A percentile compares a stretch with the other conserved stretches of the same genome.
Conservation (phyloP, 192 early-diverging fungal species). For the Coemansia sp. region DNA sequence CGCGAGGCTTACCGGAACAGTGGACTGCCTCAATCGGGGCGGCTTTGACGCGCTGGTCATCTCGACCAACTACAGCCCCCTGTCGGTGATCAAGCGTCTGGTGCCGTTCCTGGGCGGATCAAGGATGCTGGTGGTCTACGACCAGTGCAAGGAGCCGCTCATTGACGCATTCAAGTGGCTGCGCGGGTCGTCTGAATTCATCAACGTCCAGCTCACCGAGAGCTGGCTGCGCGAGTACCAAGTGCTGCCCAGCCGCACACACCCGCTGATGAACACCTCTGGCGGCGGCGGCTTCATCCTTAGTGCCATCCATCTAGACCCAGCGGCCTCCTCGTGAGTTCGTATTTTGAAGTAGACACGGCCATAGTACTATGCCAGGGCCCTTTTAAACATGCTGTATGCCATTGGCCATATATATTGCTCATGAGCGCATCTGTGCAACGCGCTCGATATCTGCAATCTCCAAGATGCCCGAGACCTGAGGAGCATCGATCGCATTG, state of each 20-base stretch:
- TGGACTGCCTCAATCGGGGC: conserved; percentile 52
- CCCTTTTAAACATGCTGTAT: too few species aligned
- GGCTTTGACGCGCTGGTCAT: conserved; percentile 74
- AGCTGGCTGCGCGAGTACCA: conserved; percentile 88
- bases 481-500: conserved; percentile 21
- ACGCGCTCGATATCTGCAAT: conserved; percentile 39
- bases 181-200: conserved; percentile 58
- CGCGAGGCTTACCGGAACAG: conserved; percentile 44
- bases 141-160: conserved; percentile 59
- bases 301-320: conserved; percentile 53
- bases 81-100: conserved; percentile 67
- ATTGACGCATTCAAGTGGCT: conserved; percentile 61
- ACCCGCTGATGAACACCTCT: conserved; percentile 71
- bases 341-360: too few species aligned
- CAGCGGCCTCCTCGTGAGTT: too few species aligned
- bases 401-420: too few species aligned
- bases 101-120: conserved; percentile 73
- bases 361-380: too few species aligned
- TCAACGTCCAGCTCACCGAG: conserved; percentile 84
- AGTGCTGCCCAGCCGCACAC: conserved; percentile 72
- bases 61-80: conserved; percentile 69
- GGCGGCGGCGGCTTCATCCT: conserved; percentile 68
- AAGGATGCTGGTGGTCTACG: conserved; percentile 79
- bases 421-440: too few species aligned
- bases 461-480: conserved; percentile 22